Evolutionary conservation across 1,139 yeast genomes (phyloP).

Genomic region (Sugiyamaella neomexicana): DNA sequence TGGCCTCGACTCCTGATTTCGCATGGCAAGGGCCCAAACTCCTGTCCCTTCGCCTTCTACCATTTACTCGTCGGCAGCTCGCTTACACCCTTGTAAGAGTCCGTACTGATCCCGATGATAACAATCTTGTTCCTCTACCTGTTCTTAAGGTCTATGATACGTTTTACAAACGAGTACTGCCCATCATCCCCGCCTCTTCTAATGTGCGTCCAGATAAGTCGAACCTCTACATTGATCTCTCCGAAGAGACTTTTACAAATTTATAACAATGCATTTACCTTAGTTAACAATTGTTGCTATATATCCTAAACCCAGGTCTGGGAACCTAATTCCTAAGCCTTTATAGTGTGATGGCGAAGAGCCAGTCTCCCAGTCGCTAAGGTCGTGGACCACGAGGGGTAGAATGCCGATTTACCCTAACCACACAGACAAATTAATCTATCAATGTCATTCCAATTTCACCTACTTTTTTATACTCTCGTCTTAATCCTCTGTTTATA

Average conservation of each 20-base stretch:
- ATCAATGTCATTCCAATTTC: not conserved
- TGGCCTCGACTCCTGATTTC: slow-evolving; percentile 44
- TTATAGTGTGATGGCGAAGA: no score
- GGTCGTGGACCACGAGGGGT: no score
- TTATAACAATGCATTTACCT: slow-evolving; percentile 4
- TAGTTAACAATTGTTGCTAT: not conserved
- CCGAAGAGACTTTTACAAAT: not conserved
- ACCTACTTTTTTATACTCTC: not conserved
- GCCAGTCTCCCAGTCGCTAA: no score
- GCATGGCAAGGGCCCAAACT: slow-evolving; percentile 44
- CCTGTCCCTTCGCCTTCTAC: slow-evolving; percentile 54
- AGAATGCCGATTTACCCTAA: not conserved
- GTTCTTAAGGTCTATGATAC: slow-evolving; percentile 61
- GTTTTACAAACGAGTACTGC: slow-evolving; percentile 64
- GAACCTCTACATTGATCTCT: slow-evolving; percentile 6
- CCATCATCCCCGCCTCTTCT: slow-evolving; percentile 47
- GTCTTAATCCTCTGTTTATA: not conserved
- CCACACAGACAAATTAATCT: not conserved
- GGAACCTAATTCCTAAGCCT: no score
- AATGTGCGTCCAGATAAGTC: slow-evolving; percentile 13
- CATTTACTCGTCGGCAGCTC: slow-evolving; percentile 56
- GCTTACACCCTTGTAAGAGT: slow-evolving; percentile 41
- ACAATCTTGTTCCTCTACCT: slow-evolving; percentile 50
- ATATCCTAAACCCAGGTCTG: no score
- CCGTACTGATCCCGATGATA: slow-evolving; percentile 3